Percentiles rank a stretch among this genome's conserved stretches.
Evolutionary conservation across 768 basidiomycete species (phyloP).

Genomic region (Pisolithus marmoratus): DNA sequence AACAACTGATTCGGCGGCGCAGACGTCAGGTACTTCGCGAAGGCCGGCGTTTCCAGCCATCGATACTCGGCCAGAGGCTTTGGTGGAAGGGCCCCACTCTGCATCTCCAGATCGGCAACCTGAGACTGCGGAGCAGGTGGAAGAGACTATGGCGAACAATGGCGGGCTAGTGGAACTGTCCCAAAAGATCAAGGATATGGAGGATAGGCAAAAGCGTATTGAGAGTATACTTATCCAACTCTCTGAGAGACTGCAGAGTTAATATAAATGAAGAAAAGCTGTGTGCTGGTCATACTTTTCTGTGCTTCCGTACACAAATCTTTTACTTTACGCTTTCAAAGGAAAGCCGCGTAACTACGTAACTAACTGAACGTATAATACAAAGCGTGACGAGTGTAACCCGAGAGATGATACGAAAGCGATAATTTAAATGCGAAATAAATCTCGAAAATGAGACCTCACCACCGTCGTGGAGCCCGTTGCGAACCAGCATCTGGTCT

Average conservation of each 20-base stretch:
- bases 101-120: conserved; percentile 21
- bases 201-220: conserved; percentile 42
- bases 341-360: not conserved
- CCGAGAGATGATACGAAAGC: conserved; percentile 3
- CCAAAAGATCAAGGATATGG: conserved; percentile 35
- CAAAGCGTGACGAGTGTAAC: not conserved
- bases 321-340: not conserved
- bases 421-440: conserved; percentile 20
- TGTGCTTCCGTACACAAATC: not conserved
- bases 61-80: conserved; percentile 20
- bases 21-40: conserved; percentile 1
- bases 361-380: not conserved
- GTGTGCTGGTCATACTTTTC: not conserved
- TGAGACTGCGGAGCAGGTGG: conserved; percentile 21
- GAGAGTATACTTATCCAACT: conserved; percentile 40
- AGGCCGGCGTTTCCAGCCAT: conserved; percentile 12
- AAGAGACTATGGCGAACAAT: conserved; percentile 21
- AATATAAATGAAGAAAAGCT: not conserved
- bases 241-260: conserved; percentile 9
- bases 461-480: conserved; percentile 20
- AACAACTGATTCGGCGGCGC: conserved; percentile 8
- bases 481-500: conserved; percentile 23
- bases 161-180: conserved; percentile 24
- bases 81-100: conserved; percentile 14
- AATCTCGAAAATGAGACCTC: conserved; percentile 1